Evolutionary conservation across 306 rosid species (phyloP), one percentile per base, ranked within the genome.

Genomic region (Arachis hypogaea): DNA sequence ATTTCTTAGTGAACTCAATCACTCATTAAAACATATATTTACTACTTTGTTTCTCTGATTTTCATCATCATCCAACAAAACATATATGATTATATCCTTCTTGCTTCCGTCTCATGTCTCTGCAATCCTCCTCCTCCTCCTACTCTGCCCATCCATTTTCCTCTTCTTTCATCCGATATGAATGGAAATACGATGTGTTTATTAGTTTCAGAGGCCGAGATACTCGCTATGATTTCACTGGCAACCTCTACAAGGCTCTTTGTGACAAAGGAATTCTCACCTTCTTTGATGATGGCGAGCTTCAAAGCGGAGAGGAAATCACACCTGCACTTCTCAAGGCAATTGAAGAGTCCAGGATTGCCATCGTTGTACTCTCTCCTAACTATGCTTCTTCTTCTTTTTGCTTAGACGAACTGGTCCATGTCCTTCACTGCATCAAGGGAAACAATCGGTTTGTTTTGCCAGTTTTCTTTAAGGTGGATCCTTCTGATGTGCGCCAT

Each of bases 401-500:
- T 45, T 71, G 67, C 3, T 54, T 71, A 6, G 59, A 59, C 12
- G 76, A 59, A 4, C 76, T 71, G 45, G 68, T 8, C 47, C 2
- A 8, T 0, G 61, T 73, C 59, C 7, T 50, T 16, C 43, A 50
- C 9, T 18, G 11, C 46, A 2, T 62, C 10, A 16, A 9, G 5
- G 41, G 9, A 6, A 65, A 38, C 1, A 51, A 7, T 46, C 62
- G 51, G 6, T 36, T 50, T 38, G 55, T 64, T 16, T 43, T 5
- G 9, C 69, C 66, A 0, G 50, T 70, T 0, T 70, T 57, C 43
- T 70, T 42, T 22, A 1, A 70, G 1, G 75, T 70, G 44, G 55
- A 71, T 57, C 75, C 75, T 43, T 11, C 59, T 14, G 3, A 59
- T 0, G 65, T 18, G 56, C 36, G 67, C 9, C 60, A 33, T 43